Evolutionary conservation across 2,329 filamentous ascomycete species (phyloP), one percentile per base, ranked within the genome.

Genomic region (Nemania sp.): DNA sequence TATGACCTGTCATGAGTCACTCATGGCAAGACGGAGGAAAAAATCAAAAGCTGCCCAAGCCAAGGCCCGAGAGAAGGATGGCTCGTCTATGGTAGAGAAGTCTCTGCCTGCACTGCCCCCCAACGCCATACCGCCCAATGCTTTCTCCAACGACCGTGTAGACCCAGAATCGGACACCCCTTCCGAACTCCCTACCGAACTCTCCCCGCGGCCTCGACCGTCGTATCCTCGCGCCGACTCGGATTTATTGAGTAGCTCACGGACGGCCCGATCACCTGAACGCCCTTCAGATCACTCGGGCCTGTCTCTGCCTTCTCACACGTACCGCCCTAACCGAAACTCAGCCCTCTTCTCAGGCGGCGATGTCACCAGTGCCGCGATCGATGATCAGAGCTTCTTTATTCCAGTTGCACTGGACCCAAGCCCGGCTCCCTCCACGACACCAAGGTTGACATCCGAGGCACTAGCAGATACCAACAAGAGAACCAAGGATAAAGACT

Each of bases 1-100:
- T 83, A 99, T 99, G 96, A 94, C 91, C 77, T 99, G 96, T 79
- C 96, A 99, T 78, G 96, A 99, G 81, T 96, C 93, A 29, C 83
- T 99, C 61, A 98, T 98, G 94, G 93, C 95, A 57, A 87, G 95
- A 71, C 88, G 95, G 72, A 88, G 93, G 76, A 98, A 98, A 82
- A 94, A 93, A 80, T 90, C 91, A 45, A 94, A 93, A 80, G 87
- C 90, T 49, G 85, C 87, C 0, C 85, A 86, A 69, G 85, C 87
- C 56, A 90, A 90, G 75, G 81, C 85, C 58, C 84, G 88, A 74
- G 88, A 90, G 72, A 90, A 90, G 77, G 89, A 90, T 18, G 80
- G 82, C 53, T 89, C 85, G 59, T 87, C 90, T 22, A 88, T 90
- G 83, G 90, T 92, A 45, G 95, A 99, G 79, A 98, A 98, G 80